Evolutionary conservation across 331 rosid genomes (phyloP).

Genomic region (Cucumis variabilis): DNA sequence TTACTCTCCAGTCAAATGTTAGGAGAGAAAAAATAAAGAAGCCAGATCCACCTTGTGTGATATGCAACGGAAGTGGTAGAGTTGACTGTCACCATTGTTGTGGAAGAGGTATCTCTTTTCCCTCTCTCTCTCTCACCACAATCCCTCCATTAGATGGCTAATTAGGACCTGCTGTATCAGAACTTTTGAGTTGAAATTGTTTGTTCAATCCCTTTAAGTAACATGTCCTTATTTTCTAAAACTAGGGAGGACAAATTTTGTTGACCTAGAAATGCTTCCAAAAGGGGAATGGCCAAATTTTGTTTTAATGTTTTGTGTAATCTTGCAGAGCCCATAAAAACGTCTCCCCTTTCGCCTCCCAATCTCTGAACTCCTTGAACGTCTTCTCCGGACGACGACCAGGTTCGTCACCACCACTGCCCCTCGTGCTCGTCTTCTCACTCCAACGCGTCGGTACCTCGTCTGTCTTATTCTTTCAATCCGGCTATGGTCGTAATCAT

Average conservation of each 20-base stretch:
- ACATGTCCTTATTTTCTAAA: neutral
- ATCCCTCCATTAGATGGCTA: neutral
- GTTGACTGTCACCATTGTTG: conserved; percentile 64
- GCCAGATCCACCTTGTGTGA: conserved; percentile 80
- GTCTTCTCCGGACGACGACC: too few relatives aligned
- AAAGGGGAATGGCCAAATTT: conserved; percentile 97
- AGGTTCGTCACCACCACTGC: too few relatives aligned
- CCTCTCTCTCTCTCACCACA: neutral
- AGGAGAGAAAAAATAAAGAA: conserved; percentile 60
- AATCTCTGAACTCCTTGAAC: too few relatives aligned
- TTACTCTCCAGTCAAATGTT: conserved; percentile 66
- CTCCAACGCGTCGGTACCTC: too few relatives aligned
- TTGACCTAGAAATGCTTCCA: conserved; percentile 74
- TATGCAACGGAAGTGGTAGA: conserved; percentile 84
- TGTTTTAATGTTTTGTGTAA: too few relatives aligned
- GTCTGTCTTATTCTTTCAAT: too few relatives aligned
- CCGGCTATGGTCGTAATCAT: too few relatives aligned
- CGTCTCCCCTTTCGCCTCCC: too few relatives aligned
- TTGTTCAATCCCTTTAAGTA: neutral
- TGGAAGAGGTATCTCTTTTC: conserved; percentile 56
- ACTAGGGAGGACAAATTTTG: conserved; percentile 76
- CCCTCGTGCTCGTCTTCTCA: too few relatives aligned
- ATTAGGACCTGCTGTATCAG: neutral
- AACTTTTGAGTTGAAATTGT: neutral
- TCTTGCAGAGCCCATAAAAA: too few relatives aligned